phyloP scores from a whole-genome alignment of 805 yeast genomes.

The Soucietia sequanensis region DNA sequence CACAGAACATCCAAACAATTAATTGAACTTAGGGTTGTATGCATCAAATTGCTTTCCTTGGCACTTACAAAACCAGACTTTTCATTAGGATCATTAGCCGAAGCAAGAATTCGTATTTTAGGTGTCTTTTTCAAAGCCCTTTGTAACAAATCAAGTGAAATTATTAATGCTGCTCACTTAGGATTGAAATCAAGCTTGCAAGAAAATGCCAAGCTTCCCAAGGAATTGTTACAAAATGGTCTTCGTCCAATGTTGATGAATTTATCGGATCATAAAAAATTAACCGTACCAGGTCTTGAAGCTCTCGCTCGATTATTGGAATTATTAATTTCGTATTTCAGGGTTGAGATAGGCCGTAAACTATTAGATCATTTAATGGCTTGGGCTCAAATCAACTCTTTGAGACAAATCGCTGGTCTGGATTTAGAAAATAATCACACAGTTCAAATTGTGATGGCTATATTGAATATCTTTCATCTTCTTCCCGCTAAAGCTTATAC shows the following conservation, averaged over 20 bases:
- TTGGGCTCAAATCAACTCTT: slow-evolving; percentile 84
- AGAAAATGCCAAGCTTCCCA: slow-evolving; percentile 86
- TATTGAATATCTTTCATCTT: slow-evolving; percentile 85
- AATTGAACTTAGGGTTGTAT: slow-evolving; percentile 83
- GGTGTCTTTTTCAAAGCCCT: slow-evolving; percentile 95
- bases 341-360: slow-evolving; percentile 95
- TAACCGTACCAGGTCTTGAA: slow-evolving; percentile 86
- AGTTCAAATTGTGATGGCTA: slow-evolving; percentile 84
- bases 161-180: slow-evolving; percentile 89
- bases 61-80: slow-evolving; percentile 87
- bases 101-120: slow-evolving; percentile 78
- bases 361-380: slow-evolving; percentile 91
- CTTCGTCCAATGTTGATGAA: slow-evolving; percentile 94
- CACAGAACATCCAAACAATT: slow-evolving; percentile 86
- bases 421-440: slow-evolving; percentile 79
- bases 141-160: slow-evolving; percentile 78
- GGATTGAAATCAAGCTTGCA: slow-evolving; percentile 82
- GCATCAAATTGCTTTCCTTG: slow-evolving; percentile 76
- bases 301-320: slow-evolving; percentile 87
- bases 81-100: slow-evolving; percentile 68
- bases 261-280: slow-evolving; percentile 85
- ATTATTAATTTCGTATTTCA: slow-evolving; percentile 84
- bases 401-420: slow-evolving; percentile 74
- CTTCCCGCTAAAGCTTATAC: slow-evolving; percentile 91
- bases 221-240: slow-evolving; percentile 92